Conservation (phyloP, 805 yeast species). For the Hanseniaspora vineae region DNA sequence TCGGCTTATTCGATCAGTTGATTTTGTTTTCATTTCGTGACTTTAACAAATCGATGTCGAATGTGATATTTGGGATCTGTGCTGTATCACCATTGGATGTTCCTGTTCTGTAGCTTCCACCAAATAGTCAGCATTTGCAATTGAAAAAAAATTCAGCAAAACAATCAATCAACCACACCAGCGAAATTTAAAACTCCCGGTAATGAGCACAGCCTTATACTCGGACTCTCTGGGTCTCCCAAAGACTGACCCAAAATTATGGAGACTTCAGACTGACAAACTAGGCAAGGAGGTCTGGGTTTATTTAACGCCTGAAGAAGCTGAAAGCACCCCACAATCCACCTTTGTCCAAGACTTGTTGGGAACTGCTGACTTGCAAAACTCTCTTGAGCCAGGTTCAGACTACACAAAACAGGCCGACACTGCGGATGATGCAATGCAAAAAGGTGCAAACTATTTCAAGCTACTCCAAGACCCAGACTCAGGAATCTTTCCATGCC, state of each 20-base stretch:
- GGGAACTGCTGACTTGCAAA: constrained; percentile 26
- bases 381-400: constrained; percentile 16
- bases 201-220: constrained; percentile 22
- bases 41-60: too few species aligned
- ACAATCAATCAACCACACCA: neutral
- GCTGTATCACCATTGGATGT: too few species aligned
- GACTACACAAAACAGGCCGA: constrained; percentile 12
- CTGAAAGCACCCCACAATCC: constrained; percentile 35
- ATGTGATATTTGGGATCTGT: too few species aligned
- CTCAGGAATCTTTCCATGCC: constrained; percentile 82
- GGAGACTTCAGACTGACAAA: constrained; percentile 63
- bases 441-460: constrained; percentile 64
- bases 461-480: constrained; percentile 54
- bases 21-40: too few species aligned
- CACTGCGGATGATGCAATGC: constrained; percentile 48
- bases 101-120: too few species aligned
- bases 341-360: constrained; percentile 44
- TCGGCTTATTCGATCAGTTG: too few species aligned
- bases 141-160: too few species aligned
- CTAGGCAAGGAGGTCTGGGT: constrained; percentile 75
- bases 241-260: constrained; percentile 51
- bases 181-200: neutral
- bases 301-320: constrained; percentile 34
- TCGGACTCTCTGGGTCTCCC: constrained; percentile 63
- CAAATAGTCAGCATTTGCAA: too few species aligned